Conservation (phyloP, 2,329 filamentous ascomycete species). For the Hypoxylon sp. region DNA sequence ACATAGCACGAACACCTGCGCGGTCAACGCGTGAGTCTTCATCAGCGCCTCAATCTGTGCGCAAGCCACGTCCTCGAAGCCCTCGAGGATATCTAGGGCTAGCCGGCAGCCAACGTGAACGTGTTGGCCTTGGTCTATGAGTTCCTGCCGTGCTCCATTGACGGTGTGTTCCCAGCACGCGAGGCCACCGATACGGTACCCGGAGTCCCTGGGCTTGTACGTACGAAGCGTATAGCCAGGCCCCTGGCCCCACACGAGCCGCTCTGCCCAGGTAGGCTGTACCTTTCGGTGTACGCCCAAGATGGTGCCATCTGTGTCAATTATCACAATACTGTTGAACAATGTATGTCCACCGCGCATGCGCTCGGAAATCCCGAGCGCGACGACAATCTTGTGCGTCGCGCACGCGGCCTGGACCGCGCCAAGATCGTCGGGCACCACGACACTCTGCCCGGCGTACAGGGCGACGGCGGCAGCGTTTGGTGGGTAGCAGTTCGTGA, state of each 20-base stretch:
- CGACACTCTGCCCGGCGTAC: conserved; percentile 36
- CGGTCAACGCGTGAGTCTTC: conserved; percentile 59
- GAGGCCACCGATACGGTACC: conserved; percentile 46
- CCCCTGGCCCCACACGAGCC: conserved; percentile 50
- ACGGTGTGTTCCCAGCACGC: conserved; percentile 52
- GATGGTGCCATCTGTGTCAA: conserved; percentile 46
- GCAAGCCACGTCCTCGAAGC: conserved; percentile 56
- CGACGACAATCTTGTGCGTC: conserved; percentile 17
- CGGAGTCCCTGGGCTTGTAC: conserved; percentile 28
- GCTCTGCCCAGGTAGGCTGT: conserved; percentile 50
- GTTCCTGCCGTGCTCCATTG: conserved; percentile 49
- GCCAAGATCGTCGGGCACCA: conserved; percentile 26
- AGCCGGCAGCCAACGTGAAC: conserved; percentile 50
- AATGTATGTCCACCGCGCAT: conserved; percentile 44
- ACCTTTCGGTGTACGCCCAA: conserved; percentile 50
- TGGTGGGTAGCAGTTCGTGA: conserved; percentile 32
- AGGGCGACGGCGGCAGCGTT: conserved; percentile 29
- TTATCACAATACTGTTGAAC: conserved; percentile 49
- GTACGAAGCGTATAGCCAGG: conserved; percentile 45
- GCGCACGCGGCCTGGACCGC: conserved; percentile 34
- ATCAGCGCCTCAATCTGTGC: conserved; percentile 60
- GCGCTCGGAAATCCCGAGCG: conserved; percentile 34
- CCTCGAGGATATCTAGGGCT: conserved; percentile 48
- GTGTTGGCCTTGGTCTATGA: conserved; percentile 48
- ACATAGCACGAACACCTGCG: conserved; percentile 57